A percentile compares a stretch with the other conserved stretches of the same genome.
phyloP scores from a whole-genome alignment of 2,329 filamentous ascomycete genomes.

The Madurella mycetomatis region DNA sequence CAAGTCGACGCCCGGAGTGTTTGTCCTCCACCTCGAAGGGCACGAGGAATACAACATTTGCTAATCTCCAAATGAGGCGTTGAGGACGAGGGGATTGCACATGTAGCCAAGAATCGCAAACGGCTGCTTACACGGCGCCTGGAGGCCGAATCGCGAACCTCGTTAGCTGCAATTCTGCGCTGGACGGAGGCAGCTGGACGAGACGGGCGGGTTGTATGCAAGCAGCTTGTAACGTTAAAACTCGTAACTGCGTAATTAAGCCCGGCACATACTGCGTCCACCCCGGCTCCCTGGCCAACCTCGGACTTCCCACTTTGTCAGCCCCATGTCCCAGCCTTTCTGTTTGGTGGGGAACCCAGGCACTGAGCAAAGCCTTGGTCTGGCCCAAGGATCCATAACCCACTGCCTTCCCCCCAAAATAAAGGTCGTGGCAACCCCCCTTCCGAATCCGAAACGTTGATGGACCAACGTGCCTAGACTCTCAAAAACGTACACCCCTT shows the following conservation, averaged over 20 bases:
- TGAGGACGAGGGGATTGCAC: background rate
- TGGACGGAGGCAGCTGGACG: background rate
- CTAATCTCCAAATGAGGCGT: background rate
- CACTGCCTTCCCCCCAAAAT: slow-evolving; percentile 8
- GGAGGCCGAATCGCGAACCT: too few species aligned
- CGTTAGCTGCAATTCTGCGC: too few species aligned
- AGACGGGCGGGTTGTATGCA: background rate
- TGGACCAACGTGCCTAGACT: background rate
- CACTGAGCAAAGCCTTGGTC: slow-evolving; percentile 17
- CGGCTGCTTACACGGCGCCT: background rate
- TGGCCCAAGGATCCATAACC: slow-evolving; percentile 15
- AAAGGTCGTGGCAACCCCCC: slow-evolving; percentile 12
- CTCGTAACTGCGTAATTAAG: slow-evolving; percentile 1
- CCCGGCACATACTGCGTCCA: background rate
- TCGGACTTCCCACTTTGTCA: slow-evolving; percentile 4
- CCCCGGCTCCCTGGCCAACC: slow-evolving; percentile 2
- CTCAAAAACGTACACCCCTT: background rate
- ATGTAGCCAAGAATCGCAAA: background rate
- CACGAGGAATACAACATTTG: background rate
- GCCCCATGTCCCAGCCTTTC: slow-evolving; percentile 4
- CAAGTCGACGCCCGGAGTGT: slow-evolving; percentile 1
- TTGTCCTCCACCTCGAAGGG: background rate
- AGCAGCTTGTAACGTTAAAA: background rate
- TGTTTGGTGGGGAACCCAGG: slow-evolving; percentile 6
- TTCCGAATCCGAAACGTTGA: background rate